Evolutionary conservation across 306 rosid species (phyloP), one percentile per base, ranked within the genome.

Genomic region (Prunus mongolica): DNA sequence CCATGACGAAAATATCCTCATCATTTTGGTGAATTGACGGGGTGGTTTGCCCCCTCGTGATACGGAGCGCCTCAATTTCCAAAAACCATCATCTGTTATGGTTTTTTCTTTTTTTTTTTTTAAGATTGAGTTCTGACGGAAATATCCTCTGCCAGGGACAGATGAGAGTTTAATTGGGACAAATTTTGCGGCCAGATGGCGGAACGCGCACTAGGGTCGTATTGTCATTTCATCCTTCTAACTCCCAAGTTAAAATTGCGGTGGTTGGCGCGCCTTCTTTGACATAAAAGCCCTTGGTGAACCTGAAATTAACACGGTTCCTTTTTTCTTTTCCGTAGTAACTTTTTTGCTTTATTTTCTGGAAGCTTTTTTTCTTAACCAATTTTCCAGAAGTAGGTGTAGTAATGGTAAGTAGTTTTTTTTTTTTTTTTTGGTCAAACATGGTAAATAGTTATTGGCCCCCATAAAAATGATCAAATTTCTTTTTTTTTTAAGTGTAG

Each of bases 221-320:
- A 69, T 69, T 12, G 84, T 79, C 66, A 82, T 76, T 19, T 19
- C 12, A 0, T 0, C 18, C 7, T n/a, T 71, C 50, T 6, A 28
- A 10, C 19, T 30, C 15, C 72, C 24, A 46, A 50, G 65, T 68
- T 75, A 57, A 67, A 16, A 46, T 8, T 44, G 74, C 58, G 74
- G 81, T 79, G 0, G 82, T 79, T 77, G 60, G 61, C n/a, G 34
- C 32, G 54, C 1, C 3, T 0, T 57, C 44, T 80, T 28, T 41
- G 81, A 79, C 85, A 4, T 28, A 71, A 49, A 27, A 74, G 61
- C 45, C 86, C 89, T 49, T 13, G 77, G 49, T n/a, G 25, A 65
- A 57, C 73, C 71, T 38, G 15, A 18, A 20, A 69, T 25, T 34
- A 9, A 34, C 49, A 14, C 10, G 22, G 45, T 24, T 34, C 38